Base-by-base conservation (phyloP, 2,329 filamentous ascomycete genomes). In the Rutstroemia sp. region DNA sequence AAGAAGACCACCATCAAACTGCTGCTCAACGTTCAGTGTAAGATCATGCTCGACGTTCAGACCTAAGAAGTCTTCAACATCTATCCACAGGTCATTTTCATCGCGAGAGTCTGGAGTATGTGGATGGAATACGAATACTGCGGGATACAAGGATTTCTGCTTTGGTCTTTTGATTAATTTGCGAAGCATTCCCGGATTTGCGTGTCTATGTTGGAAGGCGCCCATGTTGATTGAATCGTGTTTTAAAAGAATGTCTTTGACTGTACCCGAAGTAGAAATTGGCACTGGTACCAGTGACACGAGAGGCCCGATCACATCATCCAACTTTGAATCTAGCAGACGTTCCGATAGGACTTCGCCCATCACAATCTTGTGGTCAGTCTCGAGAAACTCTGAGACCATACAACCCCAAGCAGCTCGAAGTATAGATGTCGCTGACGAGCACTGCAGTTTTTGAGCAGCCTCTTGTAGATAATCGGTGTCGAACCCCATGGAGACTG, bases 11-110 rank as follows among this genome's bases (percentile, higher is more conserved):
- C 38, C 38, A 40, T 25, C 14, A 17, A 17, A 1, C 14, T 39
- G 39, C 42, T 42, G 34, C 9, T 42, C 49, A 5, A 51, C 36
- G 27, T 51, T 51, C 19, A 51, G 25, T 14, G 36, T 51, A 17
- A 51, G 49, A 40, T 51, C 49, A 2, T 42, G 49, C 39, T 51
- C 49, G 2, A 51, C 38, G 16, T 51, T 51, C 49, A 51, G 14
- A 17, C 49, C 49, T 19, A 51, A n/a, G 49, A 42, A 51, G 40
- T 51, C 49, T 40, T 51, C 38, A n/a, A 42, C 39, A 4, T 51
- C 49, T 12, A 17, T 25, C 49, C 49, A 51, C 4, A 51, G 21
- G 19, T 30, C 21, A 2, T 51, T 10, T 23, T 42, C 30, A 40
- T 25, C 21, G 6, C 23, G 12, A 4, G 19, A 25, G 10, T 51